Base-by-base conservation (phyloP, 2,329 filamentous ascomycete species). In the Leptosphaerulina australis region DNA sequence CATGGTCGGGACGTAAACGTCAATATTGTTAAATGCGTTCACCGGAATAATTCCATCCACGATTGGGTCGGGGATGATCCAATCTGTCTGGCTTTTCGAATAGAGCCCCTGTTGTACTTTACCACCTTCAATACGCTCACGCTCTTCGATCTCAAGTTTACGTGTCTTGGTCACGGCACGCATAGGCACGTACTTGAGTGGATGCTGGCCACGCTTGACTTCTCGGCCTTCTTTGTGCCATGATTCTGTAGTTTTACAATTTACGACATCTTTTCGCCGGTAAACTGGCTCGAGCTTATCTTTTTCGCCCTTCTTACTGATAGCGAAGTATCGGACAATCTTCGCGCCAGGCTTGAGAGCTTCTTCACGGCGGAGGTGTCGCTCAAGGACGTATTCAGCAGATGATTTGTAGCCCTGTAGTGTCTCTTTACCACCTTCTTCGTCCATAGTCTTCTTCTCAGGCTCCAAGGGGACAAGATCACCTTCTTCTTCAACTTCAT, bases 191-290 rank as follows among this genome's bases (percentile, higher is more conserved):
- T 83, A 81, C 71, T 99, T 99, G 52, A 97, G 75, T 0, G 94
- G 90, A 38, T 84, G 76, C 58, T 88, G 85, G 3, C 89, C 91
- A 0, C 79, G 67, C 20, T 83, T 81, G 3, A 94, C 85, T 20
- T 86, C 87, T 9, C 93, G 84, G 0, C 94, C 94, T 77, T 97
- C 93, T 70, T 97, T 97, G 70, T 97, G 94, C 94, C 94, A 99
- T 1, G 90, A 96, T 70, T 99, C 94, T 1, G 89, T 88, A 21
- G 90, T 95, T 72, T 96, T 92, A 70, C 95, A 96, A 29, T 83
- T 80, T 2, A 92, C 84, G 0, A 97, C 85, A 59, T 97, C 92
- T 44, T 83, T 82, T 25, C 93, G 86, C 0, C 81, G 81, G 67
- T 85, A 97, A 0, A 97, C 91, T 1, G 90, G 86, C 68, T 96